phyloP scores from a whole-genome alignment of 345 rosid species.

The Citrus australasica region DNA sequence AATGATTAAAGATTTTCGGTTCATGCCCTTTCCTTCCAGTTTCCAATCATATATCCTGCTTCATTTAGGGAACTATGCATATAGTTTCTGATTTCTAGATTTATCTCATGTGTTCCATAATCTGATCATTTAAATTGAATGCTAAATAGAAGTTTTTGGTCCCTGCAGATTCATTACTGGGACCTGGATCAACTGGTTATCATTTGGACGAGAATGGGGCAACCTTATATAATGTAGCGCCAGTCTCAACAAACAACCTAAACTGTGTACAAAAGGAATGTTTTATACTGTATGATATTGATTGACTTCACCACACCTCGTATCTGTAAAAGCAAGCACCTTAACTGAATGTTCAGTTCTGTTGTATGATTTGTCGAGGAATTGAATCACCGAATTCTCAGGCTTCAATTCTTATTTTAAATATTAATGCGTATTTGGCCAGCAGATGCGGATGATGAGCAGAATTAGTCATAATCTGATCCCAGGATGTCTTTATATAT shows the following conservation, averaged over 20 bases:
- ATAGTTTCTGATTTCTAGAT: background rate
- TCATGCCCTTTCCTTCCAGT: background rate
- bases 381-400: background rate
- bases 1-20: background rate
- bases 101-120: background rate
- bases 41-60: background rate
- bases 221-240: background rate
- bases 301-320: background rate
- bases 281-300: background rate
- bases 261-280: background rate
- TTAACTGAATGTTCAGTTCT: background rate
- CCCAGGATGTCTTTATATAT: background rate
- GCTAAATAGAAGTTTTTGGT: background rate
- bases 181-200: background rate
- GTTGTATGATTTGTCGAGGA: background rate
- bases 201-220: background rate
- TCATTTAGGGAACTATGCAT: background rate
- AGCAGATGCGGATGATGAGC: background rate
- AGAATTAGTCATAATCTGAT: too few species aligned
- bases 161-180: constrained; percentile 1
- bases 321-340: background rate
- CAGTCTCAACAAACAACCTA: background rate
- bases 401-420: background rate
- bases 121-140: background rate
- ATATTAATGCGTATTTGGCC: background rate